Evolutionary conservation across 176 grass and related monocot species (phyloP), one percentile per base, ranked within the genome.

Genomic region (Elymus sibiricus): DNA sequence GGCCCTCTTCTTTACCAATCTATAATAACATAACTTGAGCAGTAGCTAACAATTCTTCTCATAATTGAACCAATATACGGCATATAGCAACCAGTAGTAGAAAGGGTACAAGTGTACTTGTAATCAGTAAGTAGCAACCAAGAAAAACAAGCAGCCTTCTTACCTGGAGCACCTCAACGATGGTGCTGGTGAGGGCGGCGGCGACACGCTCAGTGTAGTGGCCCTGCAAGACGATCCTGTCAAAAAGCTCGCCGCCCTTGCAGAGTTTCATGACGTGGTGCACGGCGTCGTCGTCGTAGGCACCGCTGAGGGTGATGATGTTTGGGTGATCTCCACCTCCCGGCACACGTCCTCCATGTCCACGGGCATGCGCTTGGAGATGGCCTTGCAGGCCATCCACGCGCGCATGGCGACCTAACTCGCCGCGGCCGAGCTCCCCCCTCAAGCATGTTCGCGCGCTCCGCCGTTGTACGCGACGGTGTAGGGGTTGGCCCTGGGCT

Each of bases 211-310:
- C 97, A 26, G 93, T 98, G 87, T 98, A 98, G 60, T 91, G 93
- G 0, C 97, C 96, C 25, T 90, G 65, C 0, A 94, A 92, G 38
- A 95, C 91, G 82, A 98, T 98, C 78, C 97, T 86, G 79, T 98
- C 97, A 53, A 98, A 98, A 31, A 98, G 88, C 86, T 98, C 94
- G 38, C 97, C 97, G 38, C 91, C 97, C 80, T 98, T 94, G 58
- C 97, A 98, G 43, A 98, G 90, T 88, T 98, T 93, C 97, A 98
- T 98, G 79, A 98, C 90, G 28, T 95, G 81, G 78, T 98, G 97
- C 80, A 98, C 97, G 81, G 90, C 93, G 58, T 40, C 38, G 38
- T 40, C 38, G 9, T 40, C 38, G 38, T 40, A 9, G 38, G 38
- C 38, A 9, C 44, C 97, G 88, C 75, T 82, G 82, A 98, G 92